Conservation (phyloP, 2,329 filamentous ascomycete genomes). For the Trichoderma atrobrunneum region DNA sequence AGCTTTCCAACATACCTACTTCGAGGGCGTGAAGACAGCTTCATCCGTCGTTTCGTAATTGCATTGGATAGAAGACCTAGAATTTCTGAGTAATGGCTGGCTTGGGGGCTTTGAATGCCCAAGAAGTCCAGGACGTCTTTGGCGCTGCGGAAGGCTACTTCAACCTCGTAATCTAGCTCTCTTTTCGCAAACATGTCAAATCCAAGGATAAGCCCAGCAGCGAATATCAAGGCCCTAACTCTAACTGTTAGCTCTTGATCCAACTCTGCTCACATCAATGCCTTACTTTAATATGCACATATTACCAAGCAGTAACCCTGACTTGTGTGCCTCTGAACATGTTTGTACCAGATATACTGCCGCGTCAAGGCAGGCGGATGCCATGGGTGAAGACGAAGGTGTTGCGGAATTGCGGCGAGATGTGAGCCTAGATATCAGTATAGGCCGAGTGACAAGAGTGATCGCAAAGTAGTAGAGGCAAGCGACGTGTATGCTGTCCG, state of each 20-base stretch:
- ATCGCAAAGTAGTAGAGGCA: slow-evolving; percentile 59
- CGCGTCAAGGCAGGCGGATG: slow-evolving; percentile 53
- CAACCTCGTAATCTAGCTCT: slow-evolving; percentile 43
- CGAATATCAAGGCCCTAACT: slow-evolving; percentile 52
- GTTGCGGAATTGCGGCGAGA: slow-evolving; percentile 32
- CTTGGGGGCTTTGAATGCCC: slow-evolving; percentile 51
- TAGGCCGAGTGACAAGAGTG: slow-evolving; percentile 54
- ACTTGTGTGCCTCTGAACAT: slow-evolving; percentile 46
- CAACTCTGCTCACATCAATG: rapidly evolving
- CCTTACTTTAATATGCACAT: slow-evolving; percentile 59
- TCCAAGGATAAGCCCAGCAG: slow-evolving; percentile 55
- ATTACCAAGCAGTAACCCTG: slow-evolving; percentile 47
- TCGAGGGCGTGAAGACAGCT: slow-evolving; percentile 23
- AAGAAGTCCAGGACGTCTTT: slow-evolving; percentile 49
- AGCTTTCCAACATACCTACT: slow-evolving; percentile 31
- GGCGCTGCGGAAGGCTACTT: slow-evolving; percentile 49
- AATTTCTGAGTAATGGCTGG: slow-evolving; percentile 57
- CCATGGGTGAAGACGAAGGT: slow-evolving; percentile 38
- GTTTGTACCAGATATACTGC: slow-evolving; percentile 55
- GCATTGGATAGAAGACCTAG: slow-evolving; percentile 46
- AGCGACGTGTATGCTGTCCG: slow-evolving; percentile 53
- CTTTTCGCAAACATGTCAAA: slow-evolving; percentile 53
- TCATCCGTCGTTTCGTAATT: slow-evolving; percentile 39
- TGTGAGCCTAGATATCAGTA: slow-evolving; percentile 51
- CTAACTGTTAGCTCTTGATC: not conserved